These are phyloP conservation scores for Lasiodiplodia theobromae DNA, from an alignment of 2,329 filamentous ascomycete genomes.

Conservation along the genomic window DNA sequence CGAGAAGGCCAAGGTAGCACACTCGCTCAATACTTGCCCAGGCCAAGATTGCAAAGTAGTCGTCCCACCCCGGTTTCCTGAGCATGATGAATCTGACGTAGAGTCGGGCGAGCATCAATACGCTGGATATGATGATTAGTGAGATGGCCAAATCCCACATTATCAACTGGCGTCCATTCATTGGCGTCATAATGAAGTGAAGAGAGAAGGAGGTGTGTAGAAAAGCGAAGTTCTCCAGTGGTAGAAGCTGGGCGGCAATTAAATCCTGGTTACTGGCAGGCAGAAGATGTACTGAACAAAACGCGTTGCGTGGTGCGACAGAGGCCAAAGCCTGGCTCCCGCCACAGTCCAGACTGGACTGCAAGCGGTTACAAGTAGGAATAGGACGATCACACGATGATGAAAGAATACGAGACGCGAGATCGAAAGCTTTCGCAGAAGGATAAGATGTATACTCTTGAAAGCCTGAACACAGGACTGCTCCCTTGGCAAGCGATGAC, in stretches of 20 bases:
- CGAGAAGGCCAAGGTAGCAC: background rate
- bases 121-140: slow-evolving; percentile 41
- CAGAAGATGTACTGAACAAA: background rate
- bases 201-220: background rate
- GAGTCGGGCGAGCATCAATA: slow-evolving; percentile 39
- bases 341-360: background rate
- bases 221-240: background rate
- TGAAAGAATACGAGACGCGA: background rate
- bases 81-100: slow-evolving; percentile 42
- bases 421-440: background rate
- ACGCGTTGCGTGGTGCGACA: background rate
- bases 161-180: slow-evolving; percentile 21
- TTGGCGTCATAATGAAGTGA: background rate
- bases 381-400: background rate
- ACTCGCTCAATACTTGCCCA: slow-evolving; percentile 33
- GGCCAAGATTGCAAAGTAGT: slow-evolving; percentile 39
- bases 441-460: background rate
- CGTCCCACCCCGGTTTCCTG: slow-evolving; percentile 42
- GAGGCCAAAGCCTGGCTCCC: background rate
- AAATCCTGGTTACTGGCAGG: no score
- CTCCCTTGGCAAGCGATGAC: background rate
- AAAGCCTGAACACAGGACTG: background rate
- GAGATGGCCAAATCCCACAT: slow-evolving; percentile 33
- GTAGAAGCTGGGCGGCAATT: background rate
- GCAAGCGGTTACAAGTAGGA: slow-evolving; percentile 8